phyloP scores from a whole-genome alignment of 257 asterid species.

The Primulina eburnea region DNA sequence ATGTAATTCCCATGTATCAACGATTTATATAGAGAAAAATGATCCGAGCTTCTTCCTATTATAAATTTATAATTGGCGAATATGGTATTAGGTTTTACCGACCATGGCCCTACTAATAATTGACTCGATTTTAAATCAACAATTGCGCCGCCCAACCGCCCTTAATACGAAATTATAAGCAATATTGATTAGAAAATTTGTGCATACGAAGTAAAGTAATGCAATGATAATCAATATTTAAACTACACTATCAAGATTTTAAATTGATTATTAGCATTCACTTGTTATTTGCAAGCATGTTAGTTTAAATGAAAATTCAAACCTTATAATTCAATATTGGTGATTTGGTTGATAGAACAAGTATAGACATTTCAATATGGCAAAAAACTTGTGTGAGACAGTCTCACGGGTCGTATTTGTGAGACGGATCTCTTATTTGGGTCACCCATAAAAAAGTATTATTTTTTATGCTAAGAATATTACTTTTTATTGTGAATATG shows the following conservation, averaged over 20 bases:
- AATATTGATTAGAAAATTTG: not conserved
- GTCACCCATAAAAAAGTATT: too few species aligned
- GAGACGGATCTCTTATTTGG: too few species aligned
- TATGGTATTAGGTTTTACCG: conserved; percentile 35
- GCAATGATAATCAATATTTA: not conserved
- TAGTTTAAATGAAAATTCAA: too few species aligned
- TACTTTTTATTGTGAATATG: too few species aligned
- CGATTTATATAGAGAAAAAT: conserved; percentile 38
- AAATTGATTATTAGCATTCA: not conserved
- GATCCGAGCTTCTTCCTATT: not conserved
- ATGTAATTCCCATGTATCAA: conserved; percentile 5
- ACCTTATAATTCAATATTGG: too few species aligned
- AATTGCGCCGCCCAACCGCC: conserved; percentile 69
- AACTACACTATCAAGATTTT: not conserved
- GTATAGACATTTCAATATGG: too few species aligned
- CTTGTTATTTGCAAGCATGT: not conserved
- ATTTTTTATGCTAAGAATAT: too few species aligned
- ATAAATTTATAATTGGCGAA: not conserved
- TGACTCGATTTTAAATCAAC: conserved; percentile 23
- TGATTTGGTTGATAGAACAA: too few species aligned
- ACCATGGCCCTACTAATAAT: conserved; percentile 42
- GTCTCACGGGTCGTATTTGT: too few species aligned
- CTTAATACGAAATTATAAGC: conserved; percentile 21
- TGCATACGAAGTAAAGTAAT: conserved; percentile 20
- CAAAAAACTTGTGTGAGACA: too few species aligned